A percentile compares a stretch with the other conserved stretches of the same genome.
These are phyloP conservation scores for Clitopilus passeckerianus DNA, from an alignment of 768 basidiomycete genomes.

Conservation along the genomic window DNA sequence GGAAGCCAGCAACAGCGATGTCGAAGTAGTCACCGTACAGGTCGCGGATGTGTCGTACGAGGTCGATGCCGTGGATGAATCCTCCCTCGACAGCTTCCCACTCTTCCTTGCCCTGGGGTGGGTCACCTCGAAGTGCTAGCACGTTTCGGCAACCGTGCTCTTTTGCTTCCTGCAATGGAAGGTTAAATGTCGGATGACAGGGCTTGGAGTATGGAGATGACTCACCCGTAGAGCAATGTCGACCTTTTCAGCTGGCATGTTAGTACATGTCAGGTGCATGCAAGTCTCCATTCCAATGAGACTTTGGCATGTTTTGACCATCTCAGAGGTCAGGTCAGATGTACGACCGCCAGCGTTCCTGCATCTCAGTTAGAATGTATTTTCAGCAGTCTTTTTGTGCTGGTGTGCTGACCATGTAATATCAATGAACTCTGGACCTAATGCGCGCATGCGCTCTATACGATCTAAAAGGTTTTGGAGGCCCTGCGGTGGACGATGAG, in stretches of 20 bases:
- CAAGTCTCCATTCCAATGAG: constrained; percentile 94
- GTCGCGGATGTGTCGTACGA: constrained; percentile 81
- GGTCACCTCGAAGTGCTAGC: constrained; percentile 90
- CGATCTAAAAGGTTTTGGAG: constrained; percentile 96
- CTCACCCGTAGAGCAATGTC: constrained; percentile 84
- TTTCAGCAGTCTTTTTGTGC: background rate
- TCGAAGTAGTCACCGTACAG: constrained; percentile 92
- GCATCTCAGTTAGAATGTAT: constrained; percentile 3
- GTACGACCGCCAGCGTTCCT: constrained; percentile 98
- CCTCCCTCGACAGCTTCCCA: constrained; percentile 94
- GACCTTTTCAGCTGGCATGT: constrained; percentile 96
- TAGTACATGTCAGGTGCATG: constrained; percentile 98
- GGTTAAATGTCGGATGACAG: background rate
- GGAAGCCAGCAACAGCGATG: constrained; percentile 91
- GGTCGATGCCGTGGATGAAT: constrained; percentile 87
- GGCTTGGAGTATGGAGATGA: background rate
- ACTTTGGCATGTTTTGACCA: constrained; percentile 92
- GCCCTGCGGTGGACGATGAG: constrained; percentile 42
- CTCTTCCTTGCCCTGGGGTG: constrained; percentile 80
- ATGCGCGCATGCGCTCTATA: constrained; percentile 94
- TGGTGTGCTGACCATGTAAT: constrained; percentile 74
- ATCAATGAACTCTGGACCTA: constrained; percentile 97
- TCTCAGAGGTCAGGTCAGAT: constrained; percentile 88
- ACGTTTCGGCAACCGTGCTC: constrained; percentile 86
- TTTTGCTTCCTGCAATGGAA: constrained; percentile 71